A percentile compares a stretch with the other conserved stretches of the same genome.
Conservation (phyloP, 176 grass and related monocot genomes). For the Aegilops speltoides region DNA sequence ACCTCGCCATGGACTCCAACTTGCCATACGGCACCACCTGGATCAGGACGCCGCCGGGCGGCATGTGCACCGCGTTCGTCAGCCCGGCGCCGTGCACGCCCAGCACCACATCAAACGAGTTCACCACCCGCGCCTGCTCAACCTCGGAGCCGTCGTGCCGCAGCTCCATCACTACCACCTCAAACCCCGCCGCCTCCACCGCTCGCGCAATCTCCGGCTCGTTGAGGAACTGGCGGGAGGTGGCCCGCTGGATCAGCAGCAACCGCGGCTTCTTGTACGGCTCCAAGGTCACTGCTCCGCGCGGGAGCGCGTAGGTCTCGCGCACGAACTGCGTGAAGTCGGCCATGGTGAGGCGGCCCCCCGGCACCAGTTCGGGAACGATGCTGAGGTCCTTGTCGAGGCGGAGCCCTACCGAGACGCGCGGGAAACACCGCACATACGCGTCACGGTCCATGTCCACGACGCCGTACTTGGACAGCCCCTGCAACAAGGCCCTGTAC, state of each 20-base stretch:
- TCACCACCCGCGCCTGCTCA: constrained; percentile 30
- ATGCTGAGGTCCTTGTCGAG: constrained; percentile 51
- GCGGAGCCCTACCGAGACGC: constrained; percentile 35
- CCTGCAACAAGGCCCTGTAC: constrained; percentile 29
- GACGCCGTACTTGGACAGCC: constrained; percentile 38
- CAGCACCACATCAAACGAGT: constrained; percentile 55
- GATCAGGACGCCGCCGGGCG: constrained; percentile 34
- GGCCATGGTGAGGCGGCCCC: constrained; percentile 35
- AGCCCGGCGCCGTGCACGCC: constrained; percentile 54
- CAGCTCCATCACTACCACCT: constrained; percentile 37
- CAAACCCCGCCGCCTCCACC: constrained; percentile 42
- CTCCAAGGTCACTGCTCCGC: not conserved
- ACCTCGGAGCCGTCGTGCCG: not conserved
- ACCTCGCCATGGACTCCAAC: constrained; percentile 36
- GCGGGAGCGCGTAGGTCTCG: constrained; percentile 34
- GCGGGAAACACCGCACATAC: constrained; percentile 47
- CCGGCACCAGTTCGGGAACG: constrained; percentile 26
- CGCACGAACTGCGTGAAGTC: constrained; percentile 48
- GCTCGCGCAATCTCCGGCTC: constrained; percentile 10
- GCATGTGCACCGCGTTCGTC: constrained; percentile 50
- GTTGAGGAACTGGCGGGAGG: not conserved
- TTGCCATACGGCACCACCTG: constrained; percentile 54
- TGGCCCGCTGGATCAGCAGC: constrained; percentile 22
- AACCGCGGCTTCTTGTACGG: constrained; percentile 27
- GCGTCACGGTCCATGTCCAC: constrained; percentile 45